These are phyloP conservation scores for Trichoderma cornu-damae DNA, from an alignment of 2,329 filamentous ascomycete genomes.

Conservation along the genomic window DNA sequence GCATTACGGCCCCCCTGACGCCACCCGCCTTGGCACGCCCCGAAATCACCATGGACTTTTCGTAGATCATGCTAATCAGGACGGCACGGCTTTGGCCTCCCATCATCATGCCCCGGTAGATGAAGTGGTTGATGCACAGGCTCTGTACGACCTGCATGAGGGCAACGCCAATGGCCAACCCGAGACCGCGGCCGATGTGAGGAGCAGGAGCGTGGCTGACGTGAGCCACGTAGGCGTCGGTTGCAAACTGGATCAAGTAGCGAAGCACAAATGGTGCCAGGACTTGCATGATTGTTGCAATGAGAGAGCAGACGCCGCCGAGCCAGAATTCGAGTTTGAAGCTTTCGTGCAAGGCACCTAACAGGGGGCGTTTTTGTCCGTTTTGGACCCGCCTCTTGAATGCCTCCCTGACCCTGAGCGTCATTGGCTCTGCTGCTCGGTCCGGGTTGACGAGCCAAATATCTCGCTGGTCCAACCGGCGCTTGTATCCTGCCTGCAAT, in stretches of 20 bases:
- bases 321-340: slow-evolving; percentile 81
- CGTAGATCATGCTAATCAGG: slow-evolving; percentile 81
- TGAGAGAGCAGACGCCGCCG: slow-evolving; percentile 71
- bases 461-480: slow-evolving; percentile 76
- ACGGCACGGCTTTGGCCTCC: slow-evolving; percentile 78
- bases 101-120: slow-evolving; percentile 87
- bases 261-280: slow-evolving; percentile 79
- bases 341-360: slow-evolving; percentile 80
- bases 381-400: slow-evolving; percentile 64
- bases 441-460: slow-evolving; percentile 85
- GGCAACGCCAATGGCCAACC: slow-evolving; percentile 77
- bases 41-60: slow-evolving; percentile 87
- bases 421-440: slow-evolving; percentile 65
- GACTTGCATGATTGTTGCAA: slow-evolving; percentile 70
- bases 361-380: slow-evolving; percentile 67
- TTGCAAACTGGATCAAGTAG: slow-evolving; percentile 80
- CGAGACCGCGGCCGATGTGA: slow-evolving; percentile 68
- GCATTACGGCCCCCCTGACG: slow-evolving; percentile 29
- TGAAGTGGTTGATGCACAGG: slow-evolving; percentile 79
- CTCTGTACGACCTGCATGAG: slow-evolving; percentile 81
- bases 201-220: slow-evolving; percentile 51
- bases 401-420: slow-evolving; percentile 58
- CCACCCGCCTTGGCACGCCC: slow-evolving; percentile 83
- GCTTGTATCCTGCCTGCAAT: slow-evolving; percentile 70
- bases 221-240: slow-evolving; percentile 67